phyloP scores from a whole-genome alignment of 1,139 yeast genomes.

The Protomyces pachydermus region DNA sequence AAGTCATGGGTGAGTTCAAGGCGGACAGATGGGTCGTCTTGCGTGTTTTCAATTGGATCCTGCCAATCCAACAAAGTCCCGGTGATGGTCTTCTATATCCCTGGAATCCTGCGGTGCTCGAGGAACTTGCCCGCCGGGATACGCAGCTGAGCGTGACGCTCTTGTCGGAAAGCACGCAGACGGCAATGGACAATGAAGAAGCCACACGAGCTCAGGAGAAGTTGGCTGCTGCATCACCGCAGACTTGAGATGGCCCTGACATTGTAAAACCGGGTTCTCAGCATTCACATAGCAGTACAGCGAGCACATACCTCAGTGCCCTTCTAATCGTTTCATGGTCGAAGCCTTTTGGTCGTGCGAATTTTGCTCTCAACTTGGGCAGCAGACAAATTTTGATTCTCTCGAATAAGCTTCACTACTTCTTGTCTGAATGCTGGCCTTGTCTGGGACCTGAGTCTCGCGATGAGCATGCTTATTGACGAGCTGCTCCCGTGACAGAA shows the following conservation, averaged over 20 bases:
- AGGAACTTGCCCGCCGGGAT: not conserved
- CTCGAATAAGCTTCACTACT: no score
- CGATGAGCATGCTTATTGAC: no score
- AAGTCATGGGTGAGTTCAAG: slow-evolving; percentile 39
- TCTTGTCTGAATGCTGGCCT: no score
- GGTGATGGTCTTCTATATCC: slow-evolving; percentile 25
- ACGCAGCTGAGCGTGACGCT: not conserved
- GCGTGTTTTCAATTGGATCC: slow-evolving; percentile 37
- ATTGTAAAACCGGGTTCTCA: no score
- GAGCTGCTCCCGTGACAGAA: no score
- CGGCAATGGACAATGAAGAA: not conserved
- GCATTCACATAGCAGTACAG: no score
- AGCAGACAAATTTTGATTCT: no score
- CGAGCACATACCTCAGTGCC: no score
- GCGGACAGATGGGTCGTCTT: slow-evolving; percentile 32
- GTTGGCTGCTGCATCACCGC: not conserved
- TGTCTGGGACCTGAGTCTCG: no score
- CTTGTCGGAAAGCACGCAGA: not conserved
- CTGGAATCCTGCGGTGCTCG: slow-evolving; percentile 5
- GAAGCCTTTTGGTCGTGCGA: no score
- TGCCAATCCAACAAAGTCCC: slow-evolving; percentile 46
- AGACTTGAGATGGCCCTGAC: not conserved
- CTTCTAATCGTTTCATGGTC: no score
- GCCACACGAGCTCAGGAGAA: not conserved
- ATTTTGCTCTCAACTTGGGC: no score